These are phyloP conservation scores for Prunus yedoensis DNA, from an alignment of 331 rosid species.

Conservation along the genomic window DNA sequence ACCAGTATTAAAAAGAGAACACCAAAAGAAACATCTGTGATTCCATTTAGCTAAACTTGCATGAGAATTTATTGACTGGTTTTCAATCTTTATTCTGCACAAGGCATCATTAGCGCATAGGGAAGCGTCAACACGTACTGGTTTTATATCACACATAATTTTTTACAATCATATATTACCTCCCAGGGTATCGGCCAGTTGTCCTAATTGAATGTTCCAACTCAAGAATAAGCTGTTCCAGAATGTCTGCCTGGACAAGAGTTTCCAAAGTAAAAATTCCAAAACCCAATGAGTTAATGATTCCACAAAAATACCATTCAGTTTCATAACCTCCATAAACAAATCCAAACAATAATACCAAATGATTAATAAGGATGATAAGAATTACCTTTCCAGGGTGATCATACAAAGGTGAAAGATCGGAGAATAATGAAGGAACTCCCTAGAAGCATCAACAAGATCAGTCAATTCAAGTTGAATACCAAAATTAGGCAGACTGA, in stretches of 20 bases:
- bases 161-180: slow-evolving; percentile 38
- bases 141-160: not conserved
- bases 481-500: slow-evolving; percentile 12
- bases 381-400: slow-evolving; percentile 87
- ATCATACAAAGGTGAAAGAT: slow-evolving; percentile 86
- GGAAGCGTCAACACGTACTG: not conserved
- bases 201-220: slow-evolving; percentile 68
- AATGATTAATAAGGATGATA: slow-evolving; percentile 20
- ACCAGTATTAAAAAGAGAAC: no score
- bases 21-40: no score
- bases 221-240: slow-evolving; percentile 80
- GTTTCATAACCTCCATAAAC: not conserved
- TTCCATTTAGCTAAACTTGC: no score
- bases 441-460: slow-evolving; percentile 61
- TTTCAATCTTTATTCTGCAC: no score
- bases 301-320: not conserved
- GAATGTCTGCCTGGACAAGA: slow-evolving; percentile 79
- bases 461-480: slow-evolving; percentile 13
- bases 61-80: no score
- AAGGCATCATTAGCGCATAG: not conserved
- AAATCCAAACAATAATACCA: slow-evolving; percentile 1
- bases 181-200: slow-evolving; percentile 70
- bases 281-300: slow-evolving; percentile 15
- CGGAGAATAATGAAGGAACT: slow-evolving; percentile 94
- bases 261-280: slow-evolving; percentile 20